Base-by-base conservation (phyloP, 768 basidiomycete genomes). In the Dacryopinax primogenitus region DNA sequence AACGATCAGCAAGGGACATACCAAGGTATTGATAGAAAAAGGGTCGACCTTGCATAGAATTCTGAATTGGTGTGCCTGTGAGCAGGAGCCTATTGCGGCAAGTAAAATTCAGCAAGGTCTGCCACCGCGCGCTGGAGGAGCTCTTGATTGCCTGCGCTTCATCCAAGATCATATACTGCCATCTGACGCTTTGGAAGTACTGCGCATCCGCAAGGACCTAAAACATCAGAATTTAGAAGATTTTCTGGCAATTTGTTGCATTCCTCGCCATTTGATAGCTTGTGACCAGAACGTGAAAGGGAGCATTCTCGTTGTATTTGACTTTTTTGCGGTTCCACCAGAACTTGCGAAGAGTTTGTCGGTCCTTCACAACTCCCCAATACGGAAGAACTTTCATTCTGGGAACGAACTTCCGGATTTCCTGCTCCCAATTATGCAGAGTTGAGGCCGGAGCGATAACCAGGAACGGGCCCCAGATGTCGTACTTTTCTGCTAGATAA, bases 161-260 rank as follows among this genome's bases (percentile, higher is more conserved):
- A 71, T 99, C 96, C n/a, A 99, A 81, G 66, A 99, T 84, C 95
- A 98, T 98, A 73, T 98, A 99, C 76, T 99, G 96, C 96, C 96
- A 99, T 72, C 92, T 95, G 68, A 97, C 87, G 37, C 90, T 84
- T 72, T 96, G 91, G 77, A 99, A 95, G 76, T 99, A 96, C 70
- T 97, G 91, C 72, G 96, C 93, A 73, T 98, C 96, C 78, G 91
- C 89, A 1, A 92, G 93, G 61, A 95, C 86, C 90, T 92, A 70
- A 0, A 58, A 36, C 33, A 64, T 13, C 61, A 16, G 63, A 35
- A 11, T 21, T 63, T 47, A 63, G 37, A n/a, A 11, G 1, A 12
- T 63, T 2, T 66, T 39, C 26, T 36, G n/a, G n/a, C 1, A 34
- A 37, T 28, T 12, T 1, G 26, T 65, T 34, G 21, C 12, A 28